phyloP scores from a whole-genome alignment of 179 eudicot species.

The Vitellaria paradoxa region DNA sequence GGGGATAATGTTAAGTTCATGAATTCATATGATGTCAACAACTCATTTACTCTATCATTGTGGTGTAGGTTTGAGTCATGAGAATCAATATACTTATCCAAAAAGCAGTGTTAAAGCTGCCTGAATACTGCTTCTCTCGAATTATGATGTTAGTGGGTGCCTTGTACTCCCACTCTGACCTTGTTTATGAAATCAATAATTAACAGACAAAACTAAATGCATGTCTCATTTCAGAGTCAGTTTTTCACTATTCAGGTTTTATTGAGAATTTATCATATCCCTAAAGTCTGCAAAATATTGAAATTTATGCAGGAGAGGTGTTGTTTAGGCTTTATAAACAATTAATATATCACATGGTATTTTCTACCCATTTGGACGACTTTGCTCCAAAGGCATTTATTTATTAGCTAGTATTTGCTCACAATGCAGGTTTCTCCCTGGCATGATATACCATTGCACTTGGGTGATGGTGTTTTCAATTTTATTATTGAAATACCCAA shows the following conservation, averaged over 20 bases:
- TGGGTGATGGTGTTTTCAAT: constrained; percentile 89
- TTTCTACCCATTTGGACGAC: background rate
- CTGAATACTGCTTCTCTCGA: background rate
- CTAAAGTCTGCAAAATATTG: background rate
- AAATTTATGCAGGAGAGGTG: no score
- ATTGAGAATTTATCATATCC: background rate
- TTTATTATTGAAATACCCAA: constrained; percentile 93
- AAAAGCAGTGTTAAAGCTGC: background rate
- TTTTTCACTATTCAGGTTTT: background rate
- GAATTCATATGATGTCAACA: no score
- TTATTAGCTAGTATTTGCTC: constrained; percentile 9
- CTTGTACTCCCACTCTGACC: background rate
- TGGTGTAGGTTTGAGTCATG: background rate
- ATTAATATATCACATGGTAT: background rate
- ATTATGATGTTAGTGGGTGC: background rate
- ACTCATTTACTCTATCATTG: background rate
- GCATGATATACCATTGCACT: constrained; percentile 88
- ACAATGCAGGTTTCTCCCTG: constrained; percentile 86
- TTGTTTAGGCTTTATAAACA: background rate
- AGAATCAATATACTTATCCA: background rate
- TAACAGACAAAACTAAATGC: background rate
- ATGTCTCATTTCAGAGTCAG: background rate
- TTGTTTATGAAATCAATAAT: background rate
- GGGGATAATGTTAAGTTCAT: no score
- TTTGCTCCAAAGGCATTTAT: background rate